Conservation (phyloP, 352 stramenopile genomes). For the Phytophthora sojae region DNA sequence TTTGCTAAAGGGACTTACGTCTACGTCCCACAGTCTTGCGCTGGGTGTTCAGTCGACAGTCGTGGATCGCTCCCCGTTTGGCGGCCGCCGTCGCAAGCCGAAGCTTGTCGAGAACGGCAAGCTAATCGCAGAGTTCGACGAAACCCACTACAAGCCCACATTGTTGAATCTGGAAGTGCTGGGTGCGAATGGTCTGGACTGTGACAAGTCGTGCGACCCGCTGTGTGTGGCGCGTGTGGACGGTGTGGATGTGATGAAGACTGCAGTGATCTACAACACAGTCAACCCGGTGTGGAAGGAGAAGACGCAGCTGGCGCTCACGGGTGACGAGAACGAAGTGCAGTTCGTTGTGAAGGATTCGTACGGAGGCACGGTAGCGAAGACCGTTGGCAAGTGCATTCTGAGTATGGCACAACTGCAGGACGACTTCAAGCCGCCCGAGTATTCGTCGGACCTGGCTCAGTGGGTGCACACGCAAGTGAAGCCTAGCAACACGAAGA, state of each 20-base stretch:
- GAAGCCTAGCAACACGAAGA: constrained; percentile 80
- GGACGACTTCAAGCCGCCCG: constrained; percentile 78
- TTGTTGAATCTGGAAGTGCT: constrained; percentile 75
- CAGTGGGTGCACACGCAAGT: constrained; percentile 86
- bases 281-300: constrained; percentile 86
- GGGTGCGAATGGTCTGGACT: constrained; percentile 72
- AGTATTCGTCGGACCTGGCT: constrained; percentile 77
- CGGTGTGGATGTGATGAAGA: constrained; percentile 72
- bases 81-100: constrained; percentile 69
- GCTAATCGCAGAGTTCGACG: constrained; percentile 73
- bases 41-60: constrained; percentile 84
- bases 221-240: constrained; percentile 81
- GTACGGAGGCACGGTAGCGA: constrained; percentile 79
- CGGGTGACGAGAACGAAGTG: constrained; percentile 62
- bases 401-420: constrained; percentile 77
- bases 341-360: constrained; percentile 89
- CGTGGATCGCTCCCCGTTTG: constrained; percentile 81
- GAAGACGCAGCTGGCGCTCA: constrained; percentile 67
- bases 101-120: constrained; percentile 77
- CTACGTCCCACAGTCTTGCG: constrained; percentile 81
- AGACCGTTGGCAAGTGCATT: constrained; percentile 81
- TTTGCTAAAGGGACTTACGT: constrained; percentile 85
- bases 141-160: constrained; percentile 65
- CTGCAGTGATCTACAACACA: constrained; percentile 86
- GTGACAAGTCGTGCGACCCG: constrained; percentile 81